A percentile compares a stretch with the other conserved stretches of the same genome.
These are phyloP conservation scores for Brasenia schreberi DNA, from an alignment of 164 flowering plant genomes.

Conservation along the genomic window DNA sequence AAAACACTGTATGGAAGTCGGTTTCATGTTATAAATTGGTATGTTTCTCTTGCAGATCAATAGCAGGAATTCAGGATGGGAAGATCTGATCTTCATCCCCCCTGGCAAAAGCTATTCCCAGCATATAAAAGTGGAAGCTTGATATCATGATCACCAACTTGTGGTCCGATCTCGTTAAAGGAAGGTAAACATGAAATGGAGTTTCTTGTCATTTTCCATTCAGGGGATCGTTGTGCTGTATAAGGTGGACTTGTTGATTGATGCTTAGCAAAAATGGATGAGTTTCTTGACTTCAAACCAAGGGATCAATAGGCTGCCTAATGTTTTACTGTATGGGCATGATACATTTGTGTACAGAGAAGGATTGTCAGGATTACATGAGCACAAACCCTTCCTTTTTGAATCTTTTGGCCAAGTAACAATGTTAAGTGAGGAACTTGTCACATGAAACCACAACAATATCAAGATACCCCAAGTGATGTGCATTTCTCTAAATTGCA, in stretches of 20 bases:
- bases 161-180: neutral
- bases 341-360: neutral
- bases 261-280: neutral
- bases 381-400: no score
- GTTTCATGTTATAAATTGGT: neutral
- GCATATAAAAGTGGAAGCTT: constrained; percentile 57
- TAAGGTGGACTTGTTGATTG: neutral
- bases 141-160: constrained; percentile 6
- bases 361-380: neutral
- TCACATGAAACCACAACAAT: no score
- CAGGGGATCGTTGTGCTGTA: neutral
- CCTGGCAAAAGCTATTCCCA: constrained; percentile 88
- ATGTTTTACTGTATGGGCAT: neutral
- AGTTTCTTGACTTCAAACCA: neutral
- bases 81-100: constrained; percentile 84
- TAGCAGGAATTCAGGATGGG: constrained; percentile 87
- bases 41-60: constrained; percentile 33
- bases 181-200: neutral
- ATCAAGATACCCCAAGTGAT: no score
- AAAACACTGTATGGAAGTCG: no score
- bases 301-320: neutral
- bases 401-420: no score
- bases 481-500: no score
- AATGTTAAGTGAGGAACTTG: no score
- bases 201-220: neutral